Evolutionary conservation across 805 yeast genomes (phyloP).

Genomic region (Sugiyamaella smithiae): DNA sequence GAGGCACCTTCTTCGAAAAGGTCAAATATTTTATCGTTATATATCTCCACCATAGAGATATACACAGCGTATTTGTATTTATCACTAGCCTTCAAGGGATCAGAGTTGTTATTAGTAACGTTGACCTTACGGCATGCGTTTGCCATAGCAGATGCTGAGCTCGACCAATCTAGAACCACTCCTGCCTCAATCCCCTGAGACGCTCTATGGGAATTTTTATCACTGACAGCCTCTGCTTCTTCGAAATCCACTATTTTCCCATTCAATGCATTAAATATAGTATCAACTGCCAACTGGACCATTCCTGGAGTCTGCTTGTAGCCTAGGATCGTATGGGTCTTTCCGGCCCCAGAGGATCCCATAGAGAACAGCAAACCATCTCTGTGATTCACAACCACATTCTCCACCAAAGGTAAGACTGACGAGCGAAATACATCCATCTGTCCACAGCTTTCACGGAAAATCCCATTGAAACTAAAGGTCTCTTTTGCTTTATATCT

Average conservation of each 20-base stretch:
- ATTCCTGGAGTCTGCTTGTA: conserved; percentile 37
- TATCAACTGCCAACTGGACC: conserved; percentile 35
- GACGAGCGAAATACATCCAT: conserved; percentile 38
- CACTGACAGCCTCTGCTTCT: conserved; percentile 21
- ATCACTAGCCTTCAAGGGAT: conserved; percentile 6
- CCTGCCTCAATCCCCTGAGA: conserved; percentile 26
- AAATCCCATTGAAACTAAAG: conserved; percentile 36
- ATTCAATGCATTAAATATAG: conserved; percentile 34
- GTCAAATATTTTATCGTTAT: conserved; percentile 46
- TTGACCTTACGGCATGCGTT: conserved; percentile 5
- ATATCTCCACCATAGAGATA: conserved; percentile 52
- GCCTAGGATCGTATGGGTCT: conserved; percentile 35
- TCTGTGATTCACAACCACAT: conserved; percentile 30
- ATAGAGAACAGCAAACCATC: conserved; percentile 48
- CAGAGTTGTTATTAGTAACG: conserved; percentile 1
- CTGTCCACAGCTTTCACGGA: conserved; percentile 35
- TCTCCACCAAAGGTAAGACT: conserved; percentile 35
- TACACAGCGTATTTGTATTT: conserved; percentile 39
- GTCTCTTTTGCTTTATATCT: conserved; percentile 25
- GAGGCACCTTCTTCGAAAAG: conserved; percentile 31
- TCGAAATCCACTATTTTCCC: conserved; percentile 26
- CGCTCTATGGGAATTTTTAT: conserved; percentile 19
- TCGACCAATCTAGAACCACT: conserved; percentile 24
- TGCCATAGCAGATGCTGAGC: conserved; percentile 10
- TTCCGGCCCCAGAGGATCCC: conserved; percentile 57